Base-by-base conservation (phyloP, 2,329 filamentous ascomycete species). In the Diaporthe aspalathi region DNA sequence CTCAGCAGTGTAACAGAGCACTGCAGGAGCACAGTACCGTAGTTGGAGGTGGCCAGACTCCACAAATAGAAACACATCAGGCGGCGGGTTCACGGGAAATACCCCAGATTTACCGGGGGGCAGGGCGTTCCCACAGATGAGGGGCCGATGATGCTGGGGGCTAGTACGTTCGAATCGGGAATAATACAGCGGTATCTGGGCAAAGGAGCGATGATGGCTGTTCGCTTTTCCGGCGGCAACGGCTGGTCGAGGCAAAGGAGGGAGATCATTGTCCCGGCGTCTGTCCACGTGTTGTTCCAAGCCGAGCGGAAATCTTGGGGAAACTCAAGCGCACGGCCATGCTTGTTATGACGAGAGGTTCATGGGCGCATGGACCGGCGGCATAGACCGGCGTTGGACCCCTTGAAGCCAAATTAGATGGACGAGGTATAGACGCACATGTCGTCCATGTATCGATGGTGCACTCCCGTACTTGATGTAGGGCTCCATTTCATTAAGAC, bases 51-150 rank as follows among this genome's bases (percentile, higher is more conserved):
- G 49, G n/a, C 17, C 63, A 43, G 35, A 54, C 63, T 54, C 63
- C 63, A 67, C 47, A 54, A 67, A 52, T 67, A 53, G 50, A 67
- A 45, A 32, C 29, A 43, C 17, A 22, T 54, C 66, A 65, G 43
- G 60, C 43, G 60, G 35, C 60, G 60, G 60, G n/a, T 38, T 20
- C 40, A n/a, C 24, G 66, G 52, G 54, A 45, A 27, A 22, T 45
- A 68, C 66, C 66, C 65, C 52, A 68, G 66, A 68, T 57, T 49
- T 35, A 27, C n/a, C 16, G 56, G 54, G 56, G 56, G 29, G 38
- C 22, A n/a, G n/a, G n/a, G n/a, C 12, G 56, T 43, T 12, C 56
- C 56, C 56, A 45, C 56, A 43, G 38, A 38, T 27, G 56, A n/a
- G 24, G 57, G n/a, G 40, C 24, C 40, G 57, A 27, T 32, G 57